Conservation (phyloP, 306 rosid genomes). For the Benincasa hispida region DNA sequence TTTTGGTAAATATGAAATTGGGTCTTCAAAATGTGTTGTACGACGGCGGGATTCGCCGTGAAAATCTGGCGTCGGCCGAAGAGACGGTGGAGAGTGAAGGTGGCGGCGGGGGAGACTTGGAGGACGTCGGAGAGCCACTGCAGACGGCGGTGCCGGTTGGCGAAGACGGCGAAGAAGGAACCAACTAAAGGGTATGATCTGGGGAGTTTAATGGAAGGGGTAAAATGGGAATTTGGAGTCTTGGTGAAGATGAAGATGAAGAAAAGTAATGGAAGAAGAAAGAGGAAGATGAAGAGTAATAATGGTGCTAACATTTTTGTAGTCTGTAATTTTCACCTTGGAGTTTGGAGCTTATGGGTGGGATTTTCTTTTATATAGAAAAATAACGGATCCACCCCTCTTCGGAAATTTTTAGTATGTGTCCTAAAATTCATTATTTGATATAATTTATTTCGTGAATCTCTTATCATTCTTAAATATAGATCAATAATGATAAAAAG, state of each 20-base stretch:
- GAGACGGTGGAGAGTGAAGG: conserved; percentile 38
- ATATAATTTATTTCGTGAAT: too few relatives aligned
- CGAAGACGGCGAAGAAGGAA: conserved; percentile 17
- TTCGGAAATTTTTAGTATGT: too few relatives aligned
- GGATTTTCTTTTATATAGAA: too few relatives aligned
- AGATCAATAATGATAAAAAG: too few relatives aligned
- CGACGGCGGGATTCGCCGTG: conserved; percentile 47
- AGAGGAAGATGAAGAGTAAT: neutral
- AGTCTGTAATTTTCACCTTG: neutral
- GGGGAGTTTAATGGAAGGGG: conserved; percentile 20
- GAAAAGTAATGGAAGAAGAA: conserved; percentile 10
- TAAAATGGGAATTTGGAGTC: neutral
- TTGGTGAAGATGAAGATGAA: conserved; percentile 3
- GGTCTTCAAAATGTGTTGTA: conserved; percentile 57
- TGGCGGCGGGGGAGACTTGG: conserved; percentile 30
- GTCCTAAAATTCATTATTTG: too few relatives aligned
- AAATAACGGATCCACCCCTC: too few relatives aligned
- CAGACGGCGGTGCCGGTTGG: conserved; percentile 27
- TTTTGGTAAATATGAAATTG: conserved; percentile 42
- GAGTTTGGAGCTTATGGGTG: neutral
- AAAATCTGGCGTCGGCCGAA: conserved; percentile 24
- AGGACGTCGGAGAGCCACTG: conserved; percentile 50
- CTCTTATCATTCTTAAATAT: too few relatives aligned
- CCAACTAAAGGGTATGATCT: conserved; percentile 51
- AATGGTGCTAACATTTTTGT: neutral